Evolutionary conservation across 2,329 filamentous ascomycete species (phyloP).

Genomic region (Trichoderma koningiopsis): DNA sequence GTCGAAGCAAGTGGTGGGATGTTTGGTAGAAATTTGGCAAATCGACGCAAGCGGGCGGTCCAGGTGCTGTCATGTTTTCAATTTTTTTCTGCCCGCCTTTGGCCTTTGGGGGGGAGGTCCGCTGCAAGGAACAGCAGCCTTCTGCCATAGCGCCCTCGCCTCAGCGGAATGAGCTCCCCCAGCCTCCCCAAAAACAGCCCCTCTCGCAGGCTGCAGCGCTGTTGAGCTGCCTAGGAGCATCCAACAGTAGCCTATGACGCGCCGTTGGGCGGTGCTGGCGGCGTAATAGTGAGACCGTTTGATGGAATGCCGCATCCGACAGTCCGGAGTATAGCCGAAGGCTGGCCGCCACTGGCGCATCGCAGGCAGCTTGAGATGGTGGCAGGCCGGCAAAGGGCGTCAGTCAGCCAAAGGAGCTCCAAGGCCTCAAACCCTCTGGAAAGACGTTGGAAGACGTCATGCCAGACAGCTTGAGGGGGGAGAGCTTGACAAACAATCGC

Average conservation of each 20-base stretch:
- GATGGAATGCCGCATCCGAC: not conserved
- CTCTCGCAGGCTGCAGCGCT: not conserved
- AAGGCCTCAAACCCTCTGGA: not conserved
- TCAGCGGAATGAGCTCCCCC: conserved; percentile 15
- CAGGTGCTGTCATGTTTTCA: conserved; percentile 28
- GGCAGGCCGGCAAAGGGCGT: conserved; percentile 14
- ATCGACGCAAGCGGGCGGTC: conserved; percentile 22
- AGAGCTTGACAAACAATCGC: not conserved
- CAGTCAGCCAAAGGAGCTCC: conserved; percentile 4
- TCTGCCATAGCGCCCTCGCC: conserved; percentile 4
- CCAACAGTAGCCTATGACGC: not conserved
- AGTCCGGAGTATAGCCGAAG: conserved; percentile 20
- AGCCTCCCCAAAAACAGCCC: conserved; percentile 7
- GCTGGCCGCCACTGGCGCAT: conserved; percentile 22
- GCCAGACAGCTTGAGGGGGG: not conserved
- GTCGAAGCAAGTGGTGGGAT: conserved; percentile 22
- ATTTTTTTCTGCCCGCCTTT: conserved; percentile 3
- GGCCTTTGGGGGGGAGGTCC: not conserved
- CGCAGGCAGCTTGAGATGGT: conserved; percentile 21
- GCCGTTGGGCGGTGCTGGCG: not conserved
- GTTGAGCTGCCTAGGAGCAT: not conserved
- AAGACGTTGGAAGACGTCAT: not conserved
- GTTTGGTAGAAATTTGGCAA: conserved; percentile 30
- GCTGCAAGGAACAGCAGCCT: conserved; percentile 27
- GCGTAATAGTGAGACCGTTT: conserved; percentile 4